Percentiles rank a stretch among this genome's conserved stretches.
These are phyloP conservation scores for Solanum hybrid DNA, from an alignment of 305 asterid species.

Conservation along the genomic window DNA sequence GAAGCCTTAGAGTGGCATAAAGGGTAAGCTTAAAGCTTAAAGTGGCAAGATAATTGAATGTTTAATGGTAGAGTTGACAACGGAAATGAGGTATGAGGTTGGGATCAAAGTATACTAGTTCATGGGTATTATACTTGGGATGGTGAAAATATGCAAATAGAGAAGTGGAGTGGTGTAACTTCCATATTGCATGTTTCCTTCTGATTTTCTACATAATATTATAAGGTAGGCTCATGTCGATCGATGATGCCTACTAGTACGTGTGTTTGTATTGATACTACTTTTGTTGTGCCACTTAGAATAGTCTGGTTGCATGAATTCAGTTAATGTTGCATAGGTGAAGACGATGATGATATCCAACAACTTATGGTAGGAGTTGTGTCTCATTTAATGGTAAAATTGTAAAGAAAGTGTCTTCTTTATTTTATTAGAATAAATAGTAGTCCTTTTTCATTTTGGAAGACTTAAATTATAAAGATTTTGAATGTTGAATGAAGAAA, in stretches of 20 bases:
- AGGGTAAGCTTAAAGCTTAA: too few species aligned
- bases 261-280: neutral
- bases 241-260: neutral
- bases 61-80: neutral
- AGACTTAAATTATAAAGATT: too few species aligned
- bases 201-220: too few species aligned
- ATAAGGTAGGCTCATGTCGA: neutral
- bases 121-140: neutral
- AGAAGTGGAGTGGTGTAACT: neutral
- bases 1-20: neutral
- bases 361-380: neutral
- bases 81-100: neutral
- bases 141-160: neutral
- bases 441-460: too few species aligned
- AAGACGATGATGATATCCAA: neutral
- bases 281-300: neutral
- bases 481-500: too few species aligned
- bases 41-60: neutral
- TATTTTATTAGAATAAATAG: too few species aligned
- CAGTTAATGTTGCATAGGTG: neutral
- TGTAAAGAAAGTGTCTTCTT: too few species aligned
- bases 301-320: neutral
- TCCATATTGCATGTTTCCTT: neutral
- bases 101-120: neutral
- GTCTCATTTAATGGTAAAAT: neutral